Evolutionary conservation across 129 eudicot genomes (phyloP), one percentile per base, ranked within the genome.

Genomic region (Artemisia argyi): DNA sequence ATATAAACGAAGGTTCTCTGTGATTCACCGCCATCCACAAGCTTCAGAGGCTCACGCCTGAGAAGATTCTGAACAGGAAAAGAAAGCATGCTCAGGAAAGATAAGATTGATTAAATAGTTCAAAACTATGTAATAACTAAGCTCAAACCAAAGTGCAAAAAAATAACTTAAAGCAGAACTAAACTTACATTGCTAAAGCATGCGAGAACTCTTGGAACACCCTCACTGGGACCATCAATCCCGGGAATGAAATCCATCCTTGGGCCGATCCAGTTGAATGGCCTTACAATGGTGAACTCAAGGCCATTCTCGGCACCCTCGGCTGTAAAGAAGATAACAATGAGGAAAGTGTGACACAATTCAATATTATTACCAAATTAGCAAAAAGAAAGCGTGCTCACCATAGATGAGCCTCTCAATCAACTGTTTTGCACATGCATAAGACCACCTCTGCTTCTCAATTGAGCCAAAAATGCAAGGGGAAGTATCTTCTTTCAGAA

Each of bases 241-340:
- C 98, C 98, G 3, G 98, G 98, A 7, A 93, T 93, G 85, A 93
- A 93, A 79, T 93, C 97, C 98, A 93, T 94, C 76, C 98, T 90
- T 16, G 97, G 98, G 75, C 98, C 98, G 74, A 94, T 94, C 98
- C 98, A 90, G 86, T 94, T 94, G 76, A 94, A 94, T 54, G 98
- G 98, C 79, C 98, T 84, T 56, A 94, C 98, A 56, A 94, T 90
- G 69, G 98, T 90, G 80, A 94, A 94, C 64, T 94, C 96, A 20
- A 90, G 96, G 57, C 89, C 98, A 76, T 94, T 94, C 76, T 94
- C 97, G 7, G 98, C 98, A 60, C 98, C 98, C 89, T 90, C 98
- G 0, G 95, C 97, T 87, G 86, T 64, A 80, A 67, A 71, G 18
- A 57, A 60, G 9, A 39, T 39, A 42, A 9, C 77, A 71, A 55